Evolutionary conservation across 306 rosid genomes (phyloP), one percentile per base, ranked within the genome.

Genomic region (Purshia tridentata): DNA sequence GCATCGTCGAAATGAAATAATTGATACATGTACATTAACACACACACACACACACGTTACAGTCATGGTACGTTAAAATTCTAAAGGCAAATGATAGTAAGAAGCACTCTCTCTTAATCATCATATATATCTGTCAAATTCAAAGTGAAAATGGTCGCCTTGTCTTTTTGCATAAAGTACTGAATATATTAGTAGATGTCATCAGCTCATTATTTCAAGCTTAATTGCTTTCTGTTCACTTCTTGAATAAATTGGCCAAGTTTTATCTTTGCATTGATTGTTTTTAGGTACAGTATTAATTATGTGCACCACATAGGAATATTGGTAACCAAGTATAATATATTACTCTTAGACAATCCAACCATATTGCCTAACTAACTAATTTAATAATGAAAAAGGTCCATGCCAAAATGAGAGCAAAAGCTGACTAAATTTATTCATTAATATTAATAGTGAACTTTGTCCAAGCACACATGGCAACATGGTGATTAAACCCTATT

Each of bases 211-310:
- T 62, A 29, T 20, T 41, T 44, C 65, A 22, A 70, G 9, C 9
- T 44, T 5, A 54, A 74, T 81, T 89, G 90, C 90, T 85, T 87
- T 66, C 48, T 45, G 44, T 76, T 84, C 83, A 89, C 88, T 85
- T 80, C 83, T 66, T 52, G 48, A 81, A 44, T 52, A 20, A 39
- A 54, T 67, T 67, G 52, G 63, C 5, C 72, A 11, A 50, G 47
- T 59, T 62, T 77, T 84, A 68, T 71, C 58, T 52, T 65, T 72
- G 75, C 79, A 81, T 81, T 77, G 71, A 81, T 80, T 60, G 49
- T 73, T 71, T 75, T 67, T 65, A 73, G 79, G 57, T 75, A 73
- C 52, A 78, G 52, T 77, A n/a, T n/a, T n/a, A 67, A 81, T 78
- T 59, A 72, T 66, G 56, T 79, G 46, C 72, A 69, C 72, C 69